Evolutionary conservation across 352 stramenopile species (phyloP), one percentile per base, ranked within the genome.

Genomic region (Globisporangium orthogonon): DNA sequence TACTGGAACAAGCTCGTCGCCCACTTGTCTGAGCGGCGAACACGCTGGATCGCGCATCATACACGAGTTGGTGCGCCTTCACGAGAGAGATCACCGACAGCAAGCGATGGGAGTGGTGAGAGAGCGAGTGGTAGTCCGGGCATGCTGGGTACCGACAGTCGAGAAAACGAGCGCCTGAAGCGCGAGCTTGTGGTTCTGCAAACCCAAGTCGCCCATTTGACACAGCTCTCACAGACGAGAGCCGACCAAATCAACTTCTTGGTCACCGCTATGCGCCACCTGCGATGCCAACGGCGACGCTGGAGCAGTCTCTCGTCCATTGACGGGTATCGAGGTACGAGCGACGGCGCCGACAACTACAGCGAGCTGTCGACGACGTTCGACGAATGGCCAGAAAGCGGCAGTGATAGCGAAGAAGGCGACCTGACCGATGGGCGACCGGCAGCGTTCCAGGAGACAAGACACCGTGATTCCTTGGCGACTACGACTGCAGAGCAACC

Each of bases 1-100:
- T 61, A 61, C 39, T 61, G 55, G 55, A 54, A 18, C 47, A 47
- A 61, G 2, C 10, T 55, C 40, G n/a, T 61, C 4, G 33, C 7
- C 7, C 47, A 61, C 9, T n/a, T 61, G 17, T 39, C 55, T 4
- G 52, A 31, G 37, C 55, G 47, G 3, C 55, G 55, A n/a, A 30
- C 37, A 11, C 55, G 55, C 5, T 61, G 55, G 55, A 39, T 51
- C n/a, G 37, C 17, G 9, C 47, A 50, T 15, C n/a, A 37, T 37
- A 29, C 5, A 9, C 30, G 31, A 30, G 18, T 10, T 23, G 18
- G 28, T 17, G 15, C 18, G 37, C n/a, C 3, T 30, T 29, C n/a
- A 4, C 23, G 44, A 15, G n/a, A 49, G 44, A 4, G 44, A 11
- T 11, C 44, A 11, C 2, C 44, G 7, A 11, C 44, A 49, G 18